Conservation (phyloP, 2,329 filamentous ascomycete genomes). For the Colletotrichum cuscutae region DNA sequence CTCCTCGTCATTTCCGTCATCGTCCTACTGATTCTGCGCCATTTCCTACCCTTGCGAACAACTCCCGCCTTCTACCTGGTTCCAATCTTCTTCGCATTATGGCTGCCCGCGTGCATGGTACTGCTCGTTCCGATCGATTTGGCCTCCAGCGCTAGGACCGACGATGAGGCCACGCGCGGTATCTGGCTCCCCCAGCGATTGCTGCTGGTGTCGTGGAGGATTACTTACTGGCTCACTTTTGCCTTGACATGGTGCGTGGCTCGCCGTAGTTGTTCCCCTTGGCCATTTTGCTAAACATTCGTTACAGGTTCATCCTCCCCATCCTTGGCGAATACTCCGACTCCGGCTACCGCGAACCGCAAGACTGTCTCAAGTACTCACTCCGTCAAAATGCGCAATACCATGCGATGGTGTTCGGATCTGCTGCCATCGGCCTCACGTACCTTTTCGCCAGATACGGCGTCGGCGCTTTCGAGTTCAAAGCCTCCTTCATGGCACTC, state of each 20-base stretch:
- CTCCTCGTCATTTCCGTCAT: constrained; percentile 78
- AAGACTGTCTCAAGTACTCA: constrained; percentile 84
- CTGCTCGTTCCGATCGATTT: constrained; percentile 96
- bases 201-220: constrained; percentile 89
- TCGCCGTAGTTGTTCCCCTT: background rate
- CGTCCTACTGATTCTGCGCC: constrained; percentile 85
- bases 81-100: constrained; percentile 95
- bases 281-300: constrained; percentile 9
- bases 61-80: constrained; percentile 91
- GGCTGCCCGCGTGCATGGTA: constrained; percentile 89
- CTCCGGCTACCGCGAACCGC: constrained; percentile 89
- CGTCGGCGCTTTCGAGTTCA: constrained; percentile 77
- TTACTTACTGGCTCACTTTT: constrained; percentile 98
- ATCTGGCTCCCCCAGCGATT: constrained; percentile 87
- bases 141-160: constrained; percentile 81
- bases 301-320: constrained; percentile 82
- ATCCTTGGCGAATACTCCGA: constrained; percentile 95
- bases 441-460: constrained; percentile 87
- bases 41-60: constrained; percentile 89
- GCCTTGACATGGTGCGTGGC: constrained; percentile 83
- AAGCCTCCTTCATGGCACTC: constrained; percentile 89
- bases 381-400: constrained; percentile 89
- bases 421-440: constrained; percentile 76
- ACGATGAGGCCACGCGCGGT: constrained; percentile 77
- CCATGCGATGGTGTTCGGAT: constrained; percentile 81